phyloP scores from a whole-genome alignment of 2,329 filamentous ascomycete species.

The Trichophyton benhamiae region DNA sequence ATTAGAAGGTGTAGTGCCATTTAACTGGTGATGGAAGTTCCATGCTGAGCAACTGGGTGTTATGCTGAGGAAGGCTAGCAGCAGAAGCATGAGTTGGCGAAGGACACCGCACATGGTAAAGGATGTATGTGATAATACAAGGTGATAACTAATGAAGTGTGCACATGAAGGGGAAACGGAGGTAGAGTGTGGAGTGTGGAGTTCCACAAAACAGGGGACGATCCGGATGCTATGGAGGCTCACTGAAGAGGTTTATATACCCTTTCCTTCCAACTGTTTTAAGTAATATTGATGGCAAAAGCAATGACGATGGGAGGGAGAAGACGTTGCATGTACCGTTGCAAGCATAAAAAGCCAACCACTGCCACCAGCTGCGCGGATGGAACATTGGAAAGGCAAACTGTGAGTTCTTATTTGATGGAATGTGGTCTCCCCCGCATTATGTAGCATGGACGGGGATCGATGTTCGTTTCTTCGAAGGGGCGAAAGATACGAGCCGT shows the following conservation, averaged over 20 bases:
- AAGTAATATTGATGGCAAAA: neutral
- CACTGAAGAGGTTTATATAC: too few relatives aligned
- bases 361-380: conserved; percentile 6
- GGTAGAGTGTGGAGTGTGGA: too few relatives aligned
- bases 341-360: neutral
- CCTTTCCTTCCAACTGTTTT: too few relatives aligned
- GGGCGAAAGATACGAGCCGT: neutral
- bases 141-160: neutral
- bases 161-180: too few relatives aligned
- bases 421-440: neutral
- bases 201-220: too few relatives aligned
- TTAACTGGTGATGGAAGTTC: neutral
- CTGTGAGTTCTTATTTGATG: neutral
- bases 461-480: neutral
- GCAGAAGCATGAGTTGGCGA: neutral
- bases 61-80: neutral
- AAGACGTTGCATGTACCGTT: neutral
- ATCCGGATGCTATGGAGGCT: too few relatives aligned
- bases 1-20: neutral
- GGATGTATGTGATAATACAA: neutral
- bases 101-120: conserved; percentile 5
- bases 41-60: conserved; percentile 2
- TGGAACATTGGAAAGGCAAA: neutral
- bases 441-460: neutral
- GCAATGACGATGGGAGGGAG: neutral